Evolutionary conservation across 2,329 filamentous ascomycete genomes (phyloP), one percentile per base, ranked within the genome.

Genomic region (Bisporella sp.): DNA sequence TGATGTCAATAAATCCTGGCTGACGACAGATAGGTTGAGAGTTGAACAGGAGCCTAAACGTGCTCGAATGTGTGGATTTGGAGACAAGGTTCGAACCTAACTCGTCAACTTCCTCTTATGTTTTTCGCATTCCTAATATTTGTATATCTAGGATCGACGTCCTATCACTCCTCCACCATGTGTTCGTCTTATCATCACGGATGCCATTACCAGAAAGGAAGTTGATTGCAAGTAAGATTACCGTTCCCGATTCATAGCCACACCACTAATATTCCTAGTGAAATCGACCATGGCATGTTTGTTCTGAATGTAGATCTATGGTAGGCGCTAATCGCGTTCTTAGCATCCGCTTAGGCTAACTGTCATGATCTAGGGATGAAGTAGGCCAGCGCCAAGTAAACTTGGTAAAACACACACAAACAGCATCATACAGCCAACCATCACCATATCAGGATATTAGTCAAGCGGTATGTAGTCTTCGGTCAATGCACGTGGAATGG

Each of bases 21-120:
- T 21, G 21, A 21, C 21, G 3, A 21, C 21, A 21, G 21, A 21
- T 21, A 21, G 21, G 21, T 21, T 21, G 21, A 21, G 21, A 21
- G 21, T 21, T 21, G 21, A 21, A 21, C 93, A 99, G 72, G 90
- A 97, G 68, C 93, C 93, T 46, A 78, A 89, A 62, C 83, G 93
- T 62, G 93, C 93, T 58, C 87, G 93, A 54, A 97, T 97, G 93
- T 99, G 93, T 72, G 93, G 93, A 6, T 99, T 97, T 71, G 93
- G 93, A 55, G 93, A 99, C 73, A 99, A 97, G 79, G 89, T 93
- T 71, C 50, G 54, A 21, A 21, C 21, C 21, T 21, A 21, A 21
- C 3, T 21, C 21, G 21, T 21, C 21, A 21, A 21, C 21, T 21
- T 21, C 21, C 21, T 21, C 21, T 21, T 21, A 21, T 21, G 21